phyloP scores from a whole-genome alignment of 192 early-diverging fungal species.

The Linnemannia zychae region DNA sequence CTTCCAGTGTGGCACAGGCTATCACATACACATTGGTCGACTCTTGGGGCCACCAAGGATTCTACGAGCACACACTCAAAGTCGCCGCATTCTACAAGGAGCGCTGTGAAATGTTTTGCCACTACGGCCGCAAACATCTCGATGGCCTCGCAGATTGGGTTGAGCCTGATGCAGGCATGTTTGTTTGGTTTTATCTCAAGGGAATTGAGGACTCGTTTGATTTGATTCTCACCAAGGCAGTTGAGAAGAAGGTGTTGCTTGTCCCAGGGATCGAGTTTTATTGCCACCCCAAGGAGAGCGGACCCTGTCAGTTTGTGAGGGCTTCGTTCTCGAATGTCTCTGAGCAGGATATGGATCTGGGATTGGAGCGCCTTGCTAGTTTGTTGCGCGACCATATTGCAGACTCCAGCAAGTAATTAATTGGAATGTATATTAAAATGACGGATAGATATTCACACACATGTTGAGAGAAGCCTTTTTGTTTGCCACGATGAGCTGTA shows the following conservation, averaged over 20 bases:
- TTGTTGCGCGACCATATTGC: slow-evolving; percentile 62
- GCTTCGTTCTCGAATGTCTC: slow-evolving; percentile 80
- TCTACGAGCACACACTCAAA: slow-evolving; percentile 75
- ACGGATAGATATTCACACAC: too few relatives aligned
- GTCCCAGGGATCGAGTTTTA: slow-evolving; percentile 72
- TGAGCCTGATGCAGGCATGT: slow-evolving; percentile 86
- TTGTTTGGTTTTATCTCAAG: slow-evolving; percentile 84
- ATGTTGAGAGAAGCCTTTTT: too few relatives aligned
- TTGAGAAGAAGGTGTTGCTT: slow-evolving; percentile 78
- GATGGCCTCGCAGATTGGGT: slow-evolving; percentile 70
- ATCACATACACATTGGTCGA: slow-evolving; percentile 79
- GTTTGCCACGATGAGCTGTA: too few relatives aligned
- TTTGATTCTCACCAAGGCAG: slow-evolving; percentile 70
- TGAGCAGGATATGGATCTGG: slow-evolving; percentile 72
- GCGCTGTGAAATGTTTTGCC: slow-evolving; percentile 78
- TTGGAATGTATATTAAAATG: too few relatives aligned
- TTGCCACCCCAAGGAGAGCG: slow-evolving; percentile 58
- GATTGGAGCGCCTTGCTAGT: slow-evolving; percentile 69
- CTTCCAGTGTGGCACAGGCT: slow-evolving; percentile 85
- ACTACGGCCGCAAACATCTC: slow-evolving; percentile 72
- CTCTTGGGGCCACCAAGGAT: slow-evolving; percentile 87
- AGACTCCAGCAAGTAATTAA: not conserved
- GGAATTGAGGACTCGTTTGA: slow-evolving; percentile 66
- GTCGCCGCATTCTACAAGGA: slow-evolving; percentile 83
- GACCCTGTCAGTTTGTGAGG: slow-evolving; percentile 70